phyloP scores from a whole-genome alignment of 2,329 filamentous ascomycete genomes.

The Cryphonectria carpinicola region DNA sequence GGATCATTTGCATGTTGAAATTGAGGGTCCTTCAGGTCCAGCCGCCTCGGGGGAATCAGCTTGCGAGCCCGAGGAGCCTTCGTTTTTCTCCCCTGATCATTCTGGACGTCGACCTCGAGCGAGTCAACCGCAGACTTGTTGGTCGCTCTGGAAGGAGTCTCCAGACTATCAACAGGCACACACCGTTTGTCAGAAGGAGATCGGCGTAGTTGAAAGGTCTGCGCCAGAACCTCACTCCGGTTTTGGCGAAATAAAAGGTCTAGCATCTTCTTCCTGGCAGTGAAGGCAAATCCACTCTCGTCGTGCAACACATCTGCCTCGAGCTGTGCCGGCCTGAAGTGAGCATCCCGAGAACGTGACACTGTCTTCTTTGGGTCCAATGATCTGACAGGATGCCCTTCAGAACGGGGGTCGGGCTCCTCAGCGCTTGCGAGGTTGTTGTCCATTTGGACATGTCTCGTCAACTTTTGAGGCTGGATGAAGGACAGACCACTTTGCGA shows the following conservation, averaged over 20 bases:
- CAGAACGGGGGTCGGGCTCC: background rate
- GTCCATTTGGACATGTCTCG: conserved; percentile 38
- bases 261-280: conserved; percentile 55
- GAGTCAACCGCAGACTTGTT: background rate
- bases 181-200: background rate
- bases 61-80: conserved; percentile 47
- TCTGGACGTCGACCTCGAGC: background rate
- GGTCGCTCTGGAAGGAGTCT: conserved; percentile 28
- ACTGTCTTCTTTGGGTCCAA: background rate
- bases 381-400: background rate
- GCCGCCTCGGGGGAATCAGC: conserved; percentile 43
- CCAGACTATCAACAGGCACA: background rate
- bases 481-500: conserved; percentile 29
- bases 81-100: background rate
- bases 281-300: conserved; percentile 47
- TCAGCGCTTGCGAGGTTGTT: conserved; percentile 37
- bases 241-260: conserved; percentile 57
- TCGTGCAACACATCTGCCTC: conserved; percentile 50
- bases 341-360: conserved; percentile 5
- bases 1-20: conserved; percentile 59
- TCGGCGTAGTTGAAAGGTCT: conserved; percentile 21
- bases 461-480: conserved; percentile 34
- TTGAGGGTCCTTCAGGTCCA: conserved; percentile 57
- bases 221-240: conserved; percentile 35
- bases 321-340: conserved; percentile 56